phyloP scores from a whole-genome alignment of 1,284 basidiomycete species.

The Neolentinus lepideus region DNA sequence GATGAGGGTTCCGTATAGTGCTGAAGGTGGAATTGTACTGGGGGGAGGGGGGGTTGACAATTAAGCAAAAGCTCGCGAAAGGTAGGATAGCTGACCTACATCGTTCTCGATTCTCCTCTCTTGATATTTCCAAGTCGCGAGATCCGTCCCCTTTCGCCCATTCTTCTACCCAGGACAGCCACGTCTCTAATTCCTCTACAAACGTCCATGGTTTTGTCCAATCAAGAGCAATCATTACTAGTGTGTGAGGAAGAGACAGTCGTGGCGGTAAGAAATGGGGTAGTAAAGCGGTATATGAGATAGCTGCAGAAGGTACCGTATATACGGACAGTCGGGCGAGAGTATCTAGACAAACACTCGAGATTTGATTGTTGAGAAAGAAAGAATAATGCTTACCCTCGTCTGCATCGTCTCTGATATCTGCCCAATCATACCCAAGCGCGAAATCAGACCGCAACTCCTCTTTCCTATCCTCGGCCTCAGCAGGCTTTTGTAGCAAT shows the following conservation, averaged over 20 bases:
- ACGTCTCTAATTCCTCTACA: slow-evolving; percentile 78
- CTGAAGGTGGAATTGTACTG: slow-evolving; percentile 85
- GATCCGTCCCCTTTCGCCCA: slow-evolving; percentile 71
- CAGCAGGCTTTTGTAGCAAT: slow-evolving; percentile 55
- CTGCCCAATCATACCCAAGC: slow-evolving; percentile 82
- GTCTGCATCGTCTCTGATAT: slow-evolving; percentile 81
- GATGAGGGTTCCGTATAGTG: slow-evolving; percentile 82
- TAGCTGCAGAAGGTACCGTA: slow-evolving; percentile 76
- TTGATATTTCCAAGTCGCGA: slow-evolving; percentile 59
- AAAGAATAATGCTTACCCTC: slow-evolving; percentile 54
- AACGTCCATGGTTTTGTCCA: slow-evolving; percentile 95
- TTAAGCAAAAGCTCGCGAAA: neutral
- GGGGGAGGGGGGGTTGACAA: neutral
- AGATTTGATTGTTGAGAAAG: neutral
- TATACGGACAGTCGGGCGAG: slow-evolving; percentile 84
- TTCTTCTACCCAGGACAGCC: slow-evolving; percentile 79
- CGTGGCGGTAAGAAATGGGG: slow-evolving; percentile 78
- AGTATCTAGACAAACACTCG: slow-evolving; percentile 49
- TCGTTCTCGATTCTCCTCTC: slow-evolving; percentile 79
- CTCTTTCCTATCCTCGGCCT: slow-evolving; percentile 47
- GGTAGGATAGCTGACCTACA: slow-evolving; percentile 42
- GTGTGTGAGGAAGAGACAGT: slow-evolving; percentile 65
- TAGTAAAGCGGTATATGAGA: slow-evolving; percentile 70
- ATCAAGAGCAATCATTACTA: slow-evolving; percentile 87
- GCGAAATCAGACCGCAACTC: slow-evolving; percentile 62